Percentiles rank a stretch among this genome's conserved stretches.
Conservation (phyloP, 129 eudicot species). For the Flaveria sonorensis region DNA sequence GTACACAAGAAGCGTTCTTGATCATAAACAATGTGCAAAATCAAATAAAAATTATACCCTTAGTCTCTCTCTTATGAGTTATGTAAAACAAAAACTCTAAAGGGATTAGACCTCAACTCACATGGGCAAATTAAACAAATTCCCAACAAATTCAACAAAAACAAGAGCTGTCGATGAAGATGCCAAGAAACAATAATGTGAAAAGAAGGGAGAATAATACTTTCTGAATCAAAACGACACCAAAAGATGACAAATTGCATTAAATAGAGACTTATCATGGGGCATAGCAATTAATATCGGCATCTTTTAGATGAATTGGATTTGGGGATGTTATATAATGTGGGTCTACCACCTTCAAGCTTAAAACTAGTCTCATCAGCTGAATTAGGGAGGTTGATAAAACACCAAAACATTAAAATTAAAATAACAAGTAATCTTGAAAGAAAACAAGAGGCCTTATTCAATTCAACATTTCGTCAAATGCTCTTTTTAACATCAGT, state of each 20-base stretch:
- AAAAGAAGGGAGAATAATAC: conserved; percentile 22
- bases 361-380: conserved; percentile 8
- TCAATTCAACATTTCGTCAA: no score
- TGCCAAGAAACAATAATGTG: conserved; percentile 27
- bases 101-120: conserved; percentile 3
- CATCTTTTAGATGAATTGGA: neutral
- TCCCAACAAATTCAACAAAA: conserved; percentile 1
- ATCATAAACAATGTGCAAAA: conserved; percentile 13
- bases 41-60: neutral
- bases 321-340: conserved; percentile 1
- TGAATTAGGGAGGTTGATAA: neutral
- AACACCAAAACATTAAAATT: neutral
- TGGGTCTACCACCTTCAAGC: no score
- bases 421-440: neutral
- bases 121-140: conserved; percentile 10
- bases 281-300: conserved; percentile 10
- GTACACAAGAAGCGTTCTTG: conserved; percentile 8
- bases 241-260: conserved; percentile 12
- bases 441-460: no score
- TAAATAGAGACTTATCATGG: conserved; percentile 23
- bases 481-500: no score
- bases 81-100: conserved; percentile 16
- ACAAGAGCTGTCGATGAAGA: conserved; percentile 11
- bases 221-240: conserved; percentile 16
- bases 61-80: no score